phyloP scores from a whole-genome alignment of 2,329 filamentous ascomycete species.

The Claviceps monticola region DNA sequence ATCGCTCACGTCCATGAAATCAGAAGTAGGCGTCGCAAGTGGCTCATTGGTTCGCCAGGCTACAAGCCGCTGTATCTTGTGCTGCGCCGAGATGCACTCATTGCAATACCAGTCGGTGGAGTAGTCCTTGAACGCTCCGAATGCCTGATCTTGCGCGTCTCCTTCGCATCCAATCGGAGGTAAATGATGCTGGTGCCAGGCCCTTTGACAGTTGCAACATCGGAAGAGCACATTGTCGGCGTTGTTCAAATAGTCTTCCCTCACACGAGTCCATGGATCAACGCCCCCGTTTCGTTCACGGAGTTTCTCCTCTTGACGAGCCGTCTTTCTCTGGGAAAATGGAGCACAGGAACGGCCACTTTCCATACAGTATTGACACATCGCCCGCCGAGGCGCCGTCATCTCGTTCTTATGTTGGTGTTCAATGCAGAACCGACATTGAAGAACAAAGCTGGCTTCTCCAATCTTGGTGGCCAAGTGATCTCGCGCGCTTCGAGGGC shows the following conservation, averaged over 20 bases:
- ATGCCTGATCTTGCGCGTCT: constrained; percentile 18
- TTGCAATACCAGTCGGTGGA: constrained; percentile 64
- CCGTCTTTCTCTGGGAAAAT: constrained; percentile 59
- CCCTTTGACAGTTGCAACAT: constrained; percentile 62
- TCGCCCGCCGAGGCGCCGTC: constrained; percentile 53
- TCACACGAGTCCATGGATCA: constrained; percentile 59
- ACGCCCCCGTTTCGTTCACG: constrained; percentile 64
- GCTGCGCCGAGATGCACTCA: constrained; percentile 51
- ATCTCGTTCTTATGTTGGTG: constrained; percentile 52
- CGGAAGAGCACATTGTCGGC: constrained; percentile 66
- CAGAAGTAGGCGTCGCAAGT: constrained; percentile 17
- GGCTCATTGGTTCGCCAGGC: constrained; percentile 60
- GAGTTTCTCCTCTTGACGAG: constrained; percentile 71
- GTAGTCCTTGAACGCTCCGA: constrained; percentile 57
- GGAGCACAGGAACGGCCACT: constrained; percentile 57
- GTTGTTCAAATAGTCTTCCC: constrained; percentile 57
- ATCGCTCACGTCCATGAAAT: constrained; percentile 32
- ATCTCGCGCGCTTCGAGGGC: constrained; percentile 58
- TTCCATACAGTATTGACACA: constrained; percentile 56
- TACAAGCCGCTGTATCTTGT: constrained; percentile 64
- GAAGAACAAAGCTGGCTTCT: constrained; percentile 66
- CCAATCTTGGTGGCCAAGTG: constrained; percentile 80
- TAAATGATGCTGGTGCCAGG: constrained; percentile 75
- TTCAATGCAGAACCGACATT: constrained; percentile 77
- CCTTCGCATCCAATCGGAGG: constrained; percentile 30